phyloP scores from a whole-genome alignment of 2,329 filamentous ascomycete species.

The Aspergillus neotritici region DNA sequence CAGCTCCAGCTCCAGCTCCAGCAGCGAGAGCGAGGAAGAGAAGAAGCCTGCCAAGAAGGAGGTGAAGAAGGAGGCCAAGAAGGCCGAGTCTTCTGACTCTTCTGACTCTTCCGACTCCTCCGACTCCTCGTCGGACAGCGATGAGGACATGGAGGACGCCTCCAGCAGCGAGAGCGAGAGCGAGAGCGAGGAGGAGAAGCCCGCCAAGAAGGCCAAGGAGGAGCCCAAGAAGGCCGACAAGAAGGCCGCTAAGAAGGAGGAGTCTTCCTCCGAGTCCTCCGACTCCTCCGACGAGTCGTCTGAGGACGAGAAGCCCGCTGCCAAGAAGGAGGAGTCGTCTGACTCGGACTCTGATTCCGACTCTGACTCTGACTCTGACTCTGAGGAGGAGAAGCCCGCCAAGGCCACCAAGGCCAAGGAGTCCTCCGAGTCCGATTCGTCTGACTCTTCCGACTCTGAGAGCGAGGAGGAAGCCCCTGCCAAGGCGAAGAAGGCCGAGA shows the following conservation, averaged over 20 bases:
- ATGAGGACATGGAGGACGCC: conserved; percentile 28
- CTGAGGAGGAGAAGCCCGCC: conserved; percentile 23
- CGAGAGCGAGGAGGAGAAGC: conserved; percentile 28
- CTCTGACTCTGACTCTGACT: conserved; percentile 32
- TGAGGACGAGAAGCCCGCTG: conserved; percentile 31
- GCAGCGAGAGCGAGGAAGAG: conserved; percentile 31
- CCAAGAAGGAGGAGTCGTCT: conserved; percentile 8
- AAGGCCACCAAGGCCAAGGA: conserved; percentile 26
- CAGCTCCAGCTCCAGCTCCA: conserved; percentile 18
- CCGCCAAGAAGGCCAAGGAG: conserved; percentile 23
- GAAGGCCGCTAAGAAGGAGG: conserved; percentile 22
- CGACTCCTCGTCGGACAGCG: conserved; percentile 22
- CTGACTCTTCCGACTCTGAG: conserved; percentile 19
- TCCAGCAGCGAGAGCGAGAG: conserved; percentile 29
- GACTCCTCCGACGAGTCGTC: conserved; percentile 24
- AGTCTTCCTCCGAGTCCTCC: conserved; percentile 22
- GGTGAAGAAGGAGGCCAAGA: conserved; percentile 22
- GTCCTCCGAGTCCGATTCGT: conserved; percentile 4
- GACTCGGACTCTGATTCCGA: conserved; percentile 28
- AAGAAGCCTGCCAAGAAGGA: conserved; percentile 28
- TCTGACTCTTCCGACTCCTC: conserved; percentile 14
- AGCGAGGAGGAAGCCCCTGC: conserved; percentile 21
- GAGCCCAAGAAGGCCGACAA: conserved; percentile 23
- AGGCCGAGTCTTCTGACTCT: conserved; percentile 27
- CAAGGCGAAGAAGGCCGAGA: conserved; percentile 24